Percentiles rank a stretch among this genome's conserved stretches.
phyloP scores from a whole-genome alignment of 345 rosid species.

The Gossypium longicalyx region DNA sequence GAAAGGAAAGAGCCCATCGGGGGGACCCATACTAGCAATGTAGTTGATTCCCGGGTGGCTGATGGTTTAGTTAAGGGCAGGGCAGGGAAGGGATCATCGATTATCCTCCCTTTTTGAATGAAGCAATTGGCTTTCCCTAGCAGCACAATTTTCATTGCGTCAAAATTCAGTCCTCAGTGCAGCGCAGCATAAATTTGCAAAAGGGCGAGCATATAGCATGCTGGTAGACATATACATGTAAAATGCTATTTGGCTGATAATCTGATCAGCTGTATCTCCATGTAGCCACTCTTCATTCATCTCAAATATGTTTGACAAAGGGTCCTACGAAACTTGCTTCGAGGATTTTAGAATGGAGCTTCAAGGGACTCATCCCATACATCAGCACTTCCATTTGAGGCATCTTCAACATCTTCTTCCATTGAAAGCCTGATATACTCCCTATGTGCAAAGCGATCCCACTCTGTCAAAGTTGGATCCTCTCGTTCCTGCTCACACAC shows the following conservation, averaged over 20 bases:
- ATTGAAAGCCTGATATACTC: constrained; percentile 67
- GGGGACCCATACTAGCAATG: neutral
- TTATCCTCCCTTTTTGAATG: neutral
- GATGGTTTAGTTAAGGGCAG: neutral
- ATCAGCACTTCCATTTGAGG: constrained; percentile 66
- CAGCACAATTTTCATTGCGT: neutral
- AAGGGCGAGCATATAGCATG: neutral
- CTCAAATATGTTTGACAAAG: constrained; percentile 6
- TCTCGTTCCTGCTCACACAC: constrained; percentile 47
- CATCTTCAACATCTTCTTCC: constrained; percentile 80
- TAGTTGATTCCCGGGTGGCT: neutral
- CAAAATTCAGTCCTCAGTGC: no score
- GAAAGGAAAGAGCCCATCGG: no score
- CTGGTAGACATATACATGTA: neutral
- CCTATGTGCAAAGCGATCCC: constrained; percentile 73
- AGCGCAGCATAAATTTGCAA: constrained; percentile 3
- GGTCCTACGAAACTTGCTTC: constrained; percentile 12
- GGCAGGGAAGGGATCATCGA: neutral
- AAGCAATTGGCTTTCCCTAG: neutral
- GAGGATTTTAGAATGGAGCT: constrained; percentile 46
- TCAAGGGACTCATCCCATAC: constrained; percentile 71
- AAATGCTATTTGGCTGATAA: neutral
- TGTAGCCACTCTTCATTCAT: constrained; percentile 3
- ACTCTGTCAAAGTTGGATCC: constrained; percentile 65
- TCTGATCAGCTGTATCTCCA: neutral